These are phyloP conservation scores for Tylopilus subfusipes DNA, from an alignment of 768 basidiomycete species.

Conservation along the genomic window DNA sequence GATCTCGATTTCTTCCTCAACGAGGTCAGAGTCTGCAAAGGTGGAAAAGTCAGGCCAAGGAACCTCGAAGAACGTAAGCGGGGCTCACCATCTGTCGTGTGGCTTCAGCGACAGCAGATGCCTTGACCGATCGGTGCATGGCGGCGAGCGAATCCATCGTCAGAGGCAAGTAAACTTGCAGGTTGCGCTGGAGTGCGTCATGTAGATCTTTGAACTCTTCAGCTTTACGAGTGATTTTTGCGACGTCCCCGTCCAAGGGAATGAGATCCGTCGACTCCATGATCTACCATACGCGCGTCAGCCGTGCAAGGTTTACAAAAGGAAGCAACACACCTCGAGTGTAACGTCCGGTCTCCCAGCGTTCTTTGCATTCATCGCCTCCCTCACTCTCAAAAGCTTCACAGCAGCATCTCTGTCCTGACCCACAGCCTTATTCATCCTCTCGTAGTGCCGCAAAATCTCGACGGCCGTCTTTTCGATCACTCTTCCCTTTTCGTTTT, in stretches of 20 bases:
- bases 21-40: conserved; percentile 50
- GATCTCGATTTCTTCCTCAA: conserved; percentile 80
- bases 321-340: conserved; percentile 61
- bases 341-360: conserved; percentile 70
- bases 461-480: conserved; percentile 75
- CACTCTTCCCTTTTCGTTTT: conserved; percentile 56
- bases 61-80: conserved; percentile 14
- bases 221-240: conserved; percentile 78
- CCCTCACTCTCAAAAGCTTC: conserved; percentile 72
- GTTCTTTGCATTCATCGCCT: conserved; percentile 75
- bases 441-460: conserved; percentile 77
- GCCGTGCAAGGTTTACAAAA: neutral
- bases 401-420: conserved; percentile 72
- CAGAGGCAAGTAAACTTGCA: conserved; percentile 82
- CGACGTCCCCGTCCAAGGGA: conserved; percentile 81
- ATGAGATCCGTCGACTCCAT: conserved; percentile 86
- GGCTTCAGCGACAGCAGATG: conserved; percentile 65
- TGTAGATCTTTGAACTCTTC: conserved; percentile 88
- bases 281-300: conserved; percentile 43
- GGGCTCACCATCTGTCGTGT: conserved; percentile 68
- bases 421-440: conserved; percentile 68
- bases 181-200: conserved; percentile 82
- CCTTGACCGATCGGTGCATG: conserved; percentile 75
- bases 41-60: conserved; percentile 23
- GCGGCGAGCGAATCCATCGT: conserved; percentile 91